Evolutionary conservation across 2,329 filamentous ascomycete genomes (phyloP).

Genomic region (Aureobasidium zeae): DNA sequence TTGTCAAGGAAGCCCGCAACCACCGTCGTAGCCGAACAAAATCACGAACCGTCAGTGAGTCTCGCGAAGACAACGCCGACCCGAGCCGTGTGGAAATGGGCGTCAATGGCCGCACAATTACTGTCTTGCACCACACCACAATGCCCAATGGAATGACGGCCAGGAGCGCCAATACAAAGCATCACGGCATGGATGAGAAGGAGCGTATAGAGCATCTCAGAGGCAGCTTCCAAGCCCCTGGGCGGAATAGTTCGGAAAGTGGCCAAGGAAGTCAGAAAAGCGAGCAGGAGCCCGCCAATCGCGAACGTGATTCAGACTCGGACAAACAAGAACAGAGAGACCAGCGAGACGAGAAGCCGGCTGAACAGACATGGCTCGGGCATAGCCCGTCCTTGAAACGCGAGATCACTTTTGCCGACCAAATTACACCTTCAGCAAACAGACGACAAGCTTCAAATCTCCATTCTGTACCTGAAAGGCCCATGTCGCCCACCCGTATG

Average conservation of each 20-base stretch:
- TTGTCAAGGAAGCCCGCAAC: slow-evolving; percentile 63
- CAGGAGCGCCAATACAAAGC: slow-evolving; percentile 40
- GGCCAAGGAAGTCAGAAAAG: slow-evolving; percentile 19
- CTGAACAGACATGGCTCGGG: slow-evolving; percentile 21
- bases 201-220: slow-evolving; percentile 30
- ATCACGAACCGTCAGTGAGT: slow-evolving; percentile 42
- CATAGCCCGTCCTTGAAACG: slow-evolving; percentile 25
- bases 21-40: slow-evolving; percentile 56
- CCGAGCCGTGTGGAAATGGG: slow-evolving; percentile 48
- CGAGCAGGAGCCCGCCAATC: neutral
- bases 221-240: slow-evolving; percentile 1
- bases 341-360: slow-evolving; percentile 9
- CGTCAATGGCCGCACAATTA: slow-evolving; percentile 57
- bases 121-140: slow-evolving; percentile 52
- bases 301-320: slow-evolving; percentile 23
- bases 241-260: slow-evolving; percentile 10
- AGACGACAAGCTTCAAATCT: slow-evolving; percentile 37
- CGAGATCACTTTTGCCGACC: slow-evolving; percentile 61
- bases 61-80: slow-evolving; percentile 40
- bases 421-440: slow-evolving; percentile 42
- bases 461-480: slow-evolving; percentile 33
- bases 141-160: slow-evolving; percentile 46
- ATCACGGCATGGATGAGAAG: slow-evolving; percentile 36
- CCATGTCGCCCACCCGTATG: slow-evolving; percentile 44
- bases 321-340: slow-evolving; percentile 14